Evolutionary conservation across 805 yeast genomes (phyloP), one percentile per base, ranked within the genome.

Genomic region (Ogataea nonfermentans): DNA sequence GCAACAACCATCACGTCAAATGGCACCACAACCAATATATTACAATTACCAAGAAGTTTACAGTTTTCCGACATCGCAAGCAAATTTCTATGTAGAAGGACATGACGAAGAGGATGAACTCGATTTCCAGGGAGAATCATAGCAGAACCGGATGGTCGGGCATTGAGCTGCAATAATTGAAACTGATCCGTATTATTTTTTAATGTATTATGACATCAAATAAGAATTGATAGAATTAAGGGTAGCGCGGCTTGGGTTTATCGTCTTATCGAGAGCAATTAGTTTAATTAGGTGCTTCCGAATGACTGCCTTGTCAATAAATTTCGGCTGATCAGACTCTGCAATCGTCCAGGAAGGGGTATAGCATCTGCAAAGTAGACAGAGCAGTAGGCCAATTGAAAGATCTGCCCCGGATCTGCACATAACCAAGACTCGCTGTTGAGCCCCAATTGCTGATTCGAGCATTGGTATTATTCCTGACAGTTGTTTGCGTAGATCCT

Each of bases 221-320:
- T 47, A 76, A 2, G 78, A 60, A 46, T 86, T 83, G 2, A 84
- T 78, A 20, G 90, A 74, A 49, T 82, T 89, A 28, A 86, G 63
- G 0, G 95, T 83, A 9, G 86, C 79, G 35, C 96, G 66, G 40
- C 89, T 79, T 0, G 95, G 95, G 44, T 86, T 84, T 4, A 75
- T 76, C 28, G 71, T 74, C n/a, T 73, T 56, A 36, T 47, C 46
- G 6, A 63, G 57, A 3, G 70, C 61, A 12, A 73, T 66, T 3
- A 87, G 51, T 32, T 57, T 57, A 2, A 78, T 73, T 22, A 87
- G 61, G 39, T 83, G 80, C 41, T 70, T 70, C 40, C 78, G 72
- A 4, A 60, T 51, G 1, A 33, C 9, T 3, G 37, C 37, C 25
- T 60, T 60, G 17, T 45, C 44, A 2, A 53, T 17, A 7, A 13